Base-by-base conservation (phyloP, 2,329 filamentous ascomycete genomes). In the Aspergillus thermomutatus region DNA sequence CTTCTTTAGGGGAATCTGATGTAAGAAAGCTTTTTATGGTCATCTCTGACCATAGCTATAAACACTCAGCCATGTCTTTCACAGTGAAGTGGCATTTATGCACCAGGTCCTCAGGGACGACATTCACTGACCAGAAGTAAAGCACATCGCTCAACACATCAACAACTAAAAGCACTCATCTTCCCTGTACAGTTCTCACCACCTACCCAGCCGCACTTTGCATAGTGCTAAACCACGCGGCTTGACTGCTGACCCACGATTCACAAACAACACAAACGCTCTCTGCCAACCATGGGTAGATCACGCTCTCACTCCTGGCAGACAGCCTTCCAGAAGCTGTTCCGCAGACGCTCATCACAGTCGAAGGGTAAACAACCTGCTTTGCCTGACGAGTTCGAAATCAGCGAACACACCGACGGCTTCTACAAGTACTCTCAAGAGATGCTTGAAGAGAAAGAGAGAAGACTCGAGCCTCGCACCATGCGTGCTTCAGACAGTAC, bases 361-460 rank as follows among this genome's bases (percentile, higher is more conserved):
- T 37, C 46, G 31, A 48, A 37, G 52, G 41, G 49, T 10, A 25
- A 54, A 27, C 28, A 46, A 48, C 51, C 49, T 53, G 26, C 28
- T 41, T 31, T 53, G 40, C 43, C 53, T 50, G 55, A 53, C 3
- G 48, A 58, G 8, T 52, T 58, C 41, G 46, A 55, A 6, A 52
- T 53, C 19, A 57, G 54, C 5, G 64, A 64, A n/a, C 49, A 62
- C 26, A 56, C 49, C 1, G 60, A 67, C 34, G 64, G 63, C 7
- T 65, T 67, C 37, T 66, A 60, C 48, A 62, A 57, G 31, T 69
- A 69, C 55, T 66, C 64, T 7, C 59, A 63, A 37, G 56, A 59
- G 28, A 23, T 62, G 6, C 41, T 64, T 1, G 58, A 64, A 26
- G 41, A 57, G 47, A 57, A 60, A 43, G 52, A 47, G 23, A 50